Percentiles rank a stretch among this genome's conserved stretches.
phyloP scores from a whole-genome alignment of 495 filamentous ascomycete genomes.

The Neurospora terricola region DNA sequence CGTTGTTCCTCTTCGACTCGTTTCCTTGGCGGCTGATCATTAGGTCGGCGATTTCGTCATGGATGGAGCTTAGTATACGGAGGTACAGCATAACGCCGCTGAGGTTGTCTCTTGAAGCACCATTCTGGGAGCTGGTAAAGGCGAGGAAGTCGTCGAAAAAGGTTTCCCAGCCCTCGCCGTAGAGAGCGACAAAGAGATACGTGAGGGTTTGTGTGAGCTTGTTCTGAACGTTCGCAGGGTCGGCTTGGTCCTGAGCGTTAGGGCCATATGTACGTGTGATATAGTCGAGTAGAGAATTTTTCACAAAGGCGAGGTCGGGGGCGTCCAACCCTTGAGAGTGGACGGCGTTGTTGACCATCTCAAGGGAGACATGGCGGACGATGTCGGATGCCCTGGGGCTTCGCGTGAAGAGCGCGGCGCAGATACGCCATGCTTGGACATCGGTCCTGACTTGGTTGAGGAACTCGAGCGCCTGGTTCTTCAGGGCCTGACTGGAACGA shows the following conservation, averaged over 20 bases:
- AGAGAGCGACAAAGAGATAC: constrained; percentile 76
- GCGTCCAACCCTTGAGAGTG: constrained; percentile 59
- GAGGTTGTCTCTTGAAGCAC: constrained; percentile 52
- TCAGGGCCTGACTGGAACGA: constrained; percentile 59
- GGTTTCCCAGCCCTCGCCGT: constrained; percentile 70
- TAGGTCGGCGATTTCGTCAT: constrained; percentile 95
- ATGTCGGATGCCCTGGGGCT: constrained; percentile 71
- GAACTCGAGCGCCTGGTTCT: constrained; percentile 79
- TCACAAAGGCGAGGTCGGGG: constrained; percentile 58
- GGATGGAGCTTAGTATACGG: constrained; percentile 73
- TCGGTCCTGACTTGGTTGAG: constrained; percentile 71
- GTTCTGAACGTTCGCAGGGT: constrained; percentile 76
- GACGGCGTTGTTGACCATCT: constrained; percentile 85
- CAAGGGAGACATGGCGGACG: constrained; percentile 76
- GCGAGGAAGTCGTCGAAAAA: constrained; percentile 82
- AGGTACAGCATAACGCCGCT: constrained; percentile 78
- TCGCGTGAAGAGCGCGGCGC: constrained; percentile 73
- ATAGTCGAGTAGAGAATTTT: constrained; percentile 69
- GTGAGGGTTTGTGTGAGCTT: constrained; percentile 95
- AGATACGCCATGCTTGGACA: constrained; percentile 75
- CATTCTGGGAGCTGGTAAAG: constrained; percentile 50
- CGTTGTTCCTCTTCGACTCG: constrained; percentile 68
- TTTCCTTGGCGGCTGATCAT: constrained; percentile 63
- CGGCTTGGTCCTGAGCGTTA: constrained; percentile 42
- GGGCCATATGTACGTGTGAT: constrained; percentile 59